Base-by-base conservation (phyloP, 495 filamentous ascomycete genomes). In the Elasticomyces elasticus region DNA sequence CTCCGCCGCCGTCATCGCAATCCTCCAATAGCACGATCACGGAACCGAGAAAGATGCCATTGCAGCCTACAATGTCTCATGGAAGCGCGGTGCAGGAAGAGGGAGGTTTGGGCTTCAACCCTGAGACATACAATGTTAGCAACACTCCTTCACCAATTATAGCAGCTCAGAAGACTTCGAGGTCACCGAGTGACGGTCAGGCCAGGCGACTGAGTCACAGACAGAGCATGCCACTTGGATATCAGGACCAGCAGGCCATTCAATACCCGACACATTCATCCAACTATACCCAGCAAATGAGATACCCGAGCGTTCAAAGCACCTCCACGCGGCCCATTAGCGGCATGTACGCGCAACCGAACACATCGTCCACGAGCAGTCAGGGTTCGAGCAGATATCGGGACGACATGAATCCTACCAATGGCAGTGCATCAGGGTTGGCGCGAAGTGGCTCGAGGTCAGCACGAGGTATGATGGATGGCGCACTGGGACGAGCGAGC, bases 261-360 rank as follows among this genome's bases (percentile, higher is more conserved):
- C 64, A 62, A 61, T 74, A 82, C 65, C 76, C 80, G 24, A 69
- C 79, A 35, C 74, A 66, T 46, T 52, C 62, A 7, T 37, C 60
- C 0, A 41, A 26, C 6, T 48, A 45, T 33, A 28, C n/a, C 5
- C 55, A 28, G 28, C 24, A 28, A 15, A 49, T 49, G 45, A 23
- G 45, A 10, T 9, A 20, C 17, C 45, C 45, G 24, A 52, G 49
- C 38, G 31, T 15, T 10, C 26, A 43, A 23, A 28, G 42, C 42
- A 49, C 44, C 5, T 47, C 41, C 12, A 42, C 35, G 19, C 49
- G 55, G 12, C 59, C 59, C 6, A 28, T 51, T n/a, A 62, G 55
- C 19, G 61, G 62, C 28, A 59, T 72, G 20, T 72, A 72, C 59
- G 64, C 56, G 44, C 69, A 71, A 40, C 57, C 63, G 6, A 70